Base-by-base conservation (phyloP, 345 rosid genomes). In the Corchorus capsularis region DNA sequence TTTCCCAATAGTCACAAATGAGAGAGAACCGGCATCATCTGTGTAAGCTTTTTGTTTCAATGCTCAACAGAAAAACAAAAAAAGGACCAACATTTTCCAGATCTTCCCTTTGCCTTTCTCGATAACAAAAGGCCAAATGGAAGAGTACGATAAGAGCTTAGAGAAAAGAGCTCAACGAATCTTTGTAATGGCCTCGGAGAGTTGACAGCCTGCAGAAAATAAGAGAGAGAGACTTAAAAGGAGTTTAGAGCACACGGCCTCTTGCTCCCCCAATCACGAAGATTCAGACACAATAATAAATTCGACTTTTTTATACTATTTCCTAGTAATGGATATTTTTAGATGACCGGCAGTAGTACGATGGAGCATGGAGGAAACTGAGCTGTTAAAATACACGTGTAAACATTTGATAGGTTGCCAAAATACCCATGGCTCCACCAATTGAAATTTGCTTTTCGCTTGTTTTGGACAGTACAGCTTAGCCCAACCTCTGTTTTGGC, bases 31-130 rank as follows among this genome's bases (percentile, higher is more conserved):
- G 27, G 5, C 27, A 73, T 47, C 43, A 14, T 50, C 72, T 52
- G 15, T 3, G 60, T 3, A 59, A 52, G 73, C 46, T 52, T 16
- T 8, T 50, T 27, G 27, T n/a, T 49, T 12, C 39, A 47, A 67
- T 27, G 39, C 63, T 60, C 32, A 27, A 13, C 16, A 6, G 4
- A 3, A 16, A 20, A 13, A 14, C 14, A 34, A 32, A 13, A 32
- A 69, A 50, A 50, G 20, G 9, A 17, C 8, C 19, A 49, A 52
- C 8, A 50, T 69, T 55, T 71, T 71, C 3, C 63, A 54, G 74
- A 71, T 71, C 74, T 71, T 71, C 46, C 63, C 50, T 54, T 54
- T 37, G 74, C 49, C n/a, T 55, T 13, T 13, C 6, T 13, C 11
- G 11, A 50, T 16, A 19, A 53, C 27, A 22, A 52, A 69, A n/a